Evolutionary conservation across 108 stramenopile species (phyloP), one percentile per base, ranked within the genome.

Genomic region (Conticribra guillardii): DNA sequence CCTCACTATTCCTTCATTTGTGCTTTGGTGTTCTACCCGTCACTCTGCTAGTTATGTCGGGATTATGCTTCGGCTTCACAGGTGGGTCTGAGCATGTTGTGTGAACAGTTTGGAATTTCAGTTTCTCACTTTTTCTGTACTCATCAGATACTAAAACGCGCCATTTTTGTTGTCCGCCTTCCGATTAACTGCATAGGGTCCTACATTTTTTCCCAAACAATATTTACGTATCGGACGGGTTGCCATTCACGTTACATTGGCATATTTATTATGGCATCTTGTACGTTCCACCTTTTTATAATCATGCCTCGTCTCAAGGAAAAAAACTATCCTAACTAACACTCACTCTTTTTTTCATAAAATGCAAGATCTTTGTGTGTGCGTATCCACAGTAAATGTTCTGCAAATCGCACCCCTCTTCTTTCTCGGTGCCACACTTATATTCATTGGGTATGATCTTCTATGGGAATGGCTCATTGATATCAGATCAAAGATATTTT

Each of bases 201-300:
- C 3, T 98, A 98, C 78, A 98, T 98, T 31, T 98, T 98, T 82
- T 91, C 89, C 15, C 98, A 98, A 80, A 98, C 98, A 27, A 96
- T 97, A 53, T 97, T 98, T 67, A 96, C 94, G 17, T 90, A 94
- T 63, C 91, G 98, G 51, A 95, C 96, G 19, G 91, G 92, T 9
- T 77, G 86, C 46, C 84, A 86, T 52, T 79, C 82, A 15, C 56
- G 86, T 23, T 87, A 69, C 71, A 89, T 95, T 67, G 90, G 90
- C n/a, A 49, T 86, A 8, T 61, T 91, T 45, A 86, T 89, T 29
- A 88, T 89, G 84, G 31, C 67, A 29, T 73, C 76, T 7, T 89
- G n/a, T n/a, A n/a, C n/a, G n/a, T n/a, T n/a, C n/a, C n/a, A n/a
- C n/a, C n/a, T n/a, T n/a, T n/a, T n/a, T n/a, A n/a, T n/a, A n/a